Evolutionary conservation across 768 basidiomycete genomes (phyloP), one percentile per base, ranked within the genome.

Genomic region (Boletus tomentosulus): DNA sequence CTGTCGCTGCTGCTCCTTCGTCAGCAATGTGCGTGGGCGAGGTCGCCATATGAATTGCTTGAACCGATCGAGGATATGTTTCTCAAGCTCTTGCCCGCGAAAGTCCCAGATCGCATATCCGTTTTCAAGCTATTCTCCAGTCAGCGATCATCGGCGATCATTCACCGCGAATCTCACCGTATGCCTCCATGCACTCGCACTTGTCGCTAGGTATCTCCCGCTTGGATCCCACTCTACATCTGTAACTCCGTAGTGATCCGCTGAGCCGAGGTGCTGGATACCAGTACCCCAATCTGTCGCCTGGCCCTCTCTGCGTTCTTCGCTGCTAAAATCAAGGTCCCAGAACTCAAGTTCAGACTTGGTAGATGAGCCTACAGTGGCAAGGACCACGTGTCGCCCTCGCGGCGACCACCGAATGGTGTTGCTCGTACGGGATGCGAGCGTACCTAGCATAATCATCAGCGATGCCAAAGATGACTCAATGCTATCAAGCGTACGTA

Each of bases 21-120:
- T 79, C 53, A 99, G 78, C 48, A 98, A 74, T 3, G 91, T 88
- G 11, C 85, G 82, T 4, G 97, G 92, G n/a, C 97, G 87, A 25
- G 96, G 95, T 34, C 97, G 86, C 96, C 96, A 99, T 57, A 98
- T 82, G 73, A 98, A 93, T 71, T 99, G 97, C 77, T 99, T 99
- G 83, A 99, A 98, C 53, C 88, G 84, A 68, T 98, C 97, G 57
- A 89, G 77, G 54, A 93, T 84, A 48, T 87, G 85, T 68, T 91
- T 89, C 67, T 88, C 81, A n/a, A 94, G 77, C 69, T 96, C 92
- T 70, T 92, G 87, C n/a, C 96, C 97, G 50, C 89, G 88, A 82
- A 97, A 98, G 73, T 98, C 95, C 93, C 95, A 98, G 60, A 99
- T 84, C 10, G 87, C 87, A 67, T 85, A 99, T 34, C 97, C 97